These are phyloP conservation scores for Geranium rotundifolium DNA, from an alignment of 345 rosid genomes.

Conservation along the genomic window DNA sequence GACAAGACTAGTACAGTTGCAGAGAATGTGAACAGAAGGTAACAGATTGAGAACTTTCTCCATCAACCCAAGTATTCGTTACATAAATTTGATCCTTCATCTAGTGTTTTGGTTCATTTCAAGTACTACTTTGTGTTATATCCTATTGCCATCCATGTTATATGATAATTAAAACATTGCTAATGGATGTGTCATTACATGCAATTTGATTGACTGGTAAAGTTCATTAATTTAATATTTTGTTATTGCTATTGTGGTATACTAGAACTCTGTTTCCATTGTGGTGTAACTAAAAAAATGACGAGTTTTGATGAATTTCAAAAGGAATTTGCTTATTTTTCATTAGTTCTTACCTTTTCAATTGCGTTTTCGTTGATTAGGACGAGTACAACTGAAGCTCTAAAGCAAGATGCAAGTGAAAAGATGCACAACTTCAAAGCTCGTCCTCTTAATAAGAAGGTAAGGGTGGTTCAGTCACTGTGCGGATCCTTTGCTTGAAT, in stretches of 20 bases:
- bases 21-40: background rate
- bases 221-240: background rate
- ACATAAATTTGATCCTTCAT: background rate
- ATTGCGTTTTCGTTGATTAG: constrained; percentile 16
- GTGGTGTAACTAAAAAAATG: background rate
- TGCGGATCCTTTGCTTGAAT: constrained; percentile 7
- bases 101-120: background rate
- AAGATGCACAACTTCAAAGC: constrained; percentile 44
- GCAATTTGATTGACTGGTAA: background rate
- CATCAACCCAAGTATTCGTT: background rate
- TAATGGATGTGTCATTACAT: background rate
- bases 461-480: constrained; percentile 11
- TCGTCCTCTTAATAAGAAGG: constrained; percentile 66
- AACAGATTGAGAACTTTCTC: background rate
- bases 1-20: constrained; percentile 21
- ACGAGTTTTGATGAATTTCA: background rate
- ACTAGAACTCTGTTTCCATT: no score
- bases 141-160: background rate
- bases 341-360: background rate
- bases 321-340: background rate
- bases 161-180: background rate
- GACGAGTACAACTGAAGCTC: constrained; percentile 26
- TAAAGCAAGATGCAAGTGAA: constrained; percentile 27
- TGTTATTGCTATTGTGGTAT: background rate
- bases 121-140: background rate